Evolutionary conservation across 1,284 basidiomycete genomes (phyloP).

Genomic region (Papiliotrema flavescens): DNA sequence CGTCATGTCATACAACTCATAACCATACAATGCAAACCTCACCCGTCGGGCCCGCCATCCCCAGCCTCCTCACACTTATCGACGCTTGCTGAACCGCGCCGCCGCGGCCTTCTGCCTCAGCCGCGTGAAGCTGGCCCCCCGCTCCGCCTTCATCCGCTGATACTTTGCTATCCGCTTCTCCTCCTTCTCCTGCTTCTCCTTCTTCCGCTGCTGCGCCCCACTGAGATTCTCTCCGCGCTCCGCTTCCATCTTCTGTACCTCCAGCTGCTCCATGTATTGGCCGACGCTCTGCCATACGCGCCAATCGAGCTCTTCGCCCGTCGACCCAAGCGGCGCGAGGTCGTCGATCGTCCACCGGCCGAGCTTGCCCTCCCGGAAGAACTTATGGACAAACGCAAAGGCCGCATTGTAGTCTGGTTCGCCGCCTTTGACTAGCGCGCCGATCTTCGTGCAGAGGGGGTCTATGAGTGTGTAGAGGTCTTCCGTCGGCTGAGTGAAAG

Average conservation of each 20-base stretch:
- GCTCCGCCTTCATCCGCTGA: background rate
- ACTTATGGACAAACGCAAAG: constrained; percentile 71
- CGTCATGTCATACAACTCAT: no score
- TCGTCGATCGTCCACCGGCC: constrained; percentile 54
- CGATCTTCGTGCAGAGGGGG: constrained; percentile 66
- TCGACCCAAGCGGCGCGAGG: constrained; percentile 19
- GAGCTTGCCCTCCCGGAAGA: constrained; percentile 71
- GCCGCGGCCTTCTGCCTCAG: background rate
- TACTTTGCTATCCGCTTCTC: constrained; percentile 4
- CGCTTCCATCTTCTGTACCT: background rate
- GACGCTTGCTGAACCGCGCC: background rate
- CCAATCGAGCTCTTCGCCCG: constrained; percentile 1
- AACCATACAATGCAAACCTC: no score
- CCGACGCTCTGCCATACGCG: background rate
- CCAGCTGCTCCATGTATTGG: constrained; percentile 1
- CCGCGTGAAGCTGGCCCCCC: background rate
- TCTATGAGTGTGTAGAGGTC: constrained; percentile 65
- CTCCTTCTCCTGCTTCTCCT: constrained; percentile 13
- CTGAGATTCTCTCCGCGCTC: background rate
- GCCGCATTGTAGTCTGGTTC: constrained; percentile 66
- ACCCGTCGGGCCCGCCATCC: no score
- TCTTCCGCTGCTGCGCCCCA: constrained; percentile 7
- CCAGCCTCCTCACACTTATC: background rate
- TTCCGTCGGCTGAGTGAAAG: constrained; percentile 56
- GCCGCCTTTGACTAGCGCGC: constrained; percentile 76